These are phyloP conservation scores for Didymella glomerata DNA, from an alignment of 2,329 filamentous ascomycete genomes.

Conservation along the genomic window DNA sequence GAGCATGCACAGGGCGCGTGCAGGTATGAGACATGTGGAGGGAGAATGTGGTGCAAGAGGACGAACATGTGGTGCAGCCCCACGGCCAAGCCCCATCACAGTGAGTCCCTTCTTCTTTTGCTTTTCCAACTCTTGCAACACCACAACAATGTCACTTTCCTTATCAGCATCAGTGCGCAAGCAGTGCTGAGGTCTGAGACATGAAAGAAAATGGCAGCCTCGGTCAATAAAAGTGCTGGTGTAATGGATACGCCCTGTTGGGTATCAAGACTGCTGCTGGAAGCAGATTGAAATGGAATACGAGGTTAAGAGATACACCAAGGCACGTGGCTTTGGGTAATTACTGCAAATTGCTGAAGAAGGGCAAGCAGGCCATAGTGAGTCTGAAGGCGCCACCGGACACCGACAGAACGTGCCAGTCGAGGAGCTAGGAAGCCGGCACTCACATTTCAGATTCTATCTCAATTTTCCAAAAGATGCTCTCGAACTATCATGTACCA, in stretches of 20 bases:
- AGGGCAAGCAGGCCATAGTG: background rate
- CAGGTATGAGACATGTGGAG: slow-evolving; percentile 12
- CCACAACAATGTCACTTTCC: background rate
- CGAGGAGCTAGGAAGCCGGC: background rate
- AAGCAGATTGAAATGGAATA: background rate
- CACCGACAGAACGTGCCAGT: background rate
- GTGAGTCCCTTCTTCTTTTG: slow-evolving; percentile 4
- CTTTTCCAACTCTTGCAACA: slow-evolving; percentile 19
- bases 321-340: background rate
- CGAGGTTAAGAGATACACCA: background rate
- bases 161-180: background rate
- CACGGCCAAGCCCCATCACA: background rate
- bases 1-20: slow-evolving; percentile 11
- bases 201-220: background rate
- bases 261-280: background rate
- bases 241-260: background rate
- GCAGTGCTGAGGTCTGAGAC: background rate
- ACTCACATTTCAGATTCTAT: background rate
- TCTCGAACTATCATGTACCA: background rate
- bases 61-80: slow-evolving; percentile 4
- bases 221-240: background rate
- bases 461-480: background rate
- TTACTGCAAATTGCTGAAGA: background rate
- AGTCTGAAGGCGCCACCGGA: background rate
- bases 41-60: slow-evolving; percentile 3